Percentiles rank a stretch among this genome's conserved stretches.
phyloP scores from a whole-genome alignment of 768 basidiomycete species.

The Chalciporus chontae region DNA sequence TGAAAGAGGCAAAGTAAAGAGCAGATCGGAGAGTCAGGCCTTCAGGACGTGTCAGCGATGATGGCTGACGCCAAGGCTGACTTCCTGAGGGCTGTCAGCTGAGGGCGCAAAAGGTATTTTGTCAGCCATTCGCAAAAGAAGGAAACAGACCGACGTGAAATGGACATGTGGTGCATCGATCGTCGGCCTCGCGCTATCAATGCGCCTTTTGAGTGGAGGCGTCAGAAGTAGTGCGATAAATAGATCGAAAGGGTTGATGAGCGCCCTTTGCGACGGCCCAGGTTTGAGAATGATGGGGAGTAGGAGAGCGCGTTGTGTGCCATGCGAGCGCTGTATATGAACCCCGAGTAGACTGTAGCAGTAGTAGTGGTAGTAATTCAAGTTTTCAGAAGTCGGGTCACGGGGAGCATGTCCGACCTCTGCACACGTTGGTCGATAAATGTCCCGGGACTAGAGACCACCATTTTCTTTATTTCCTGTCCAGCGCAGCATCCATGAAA shows the following conservation, averaged over 20 bases:
- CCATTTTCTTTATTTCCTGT: constrained; percentile 5
- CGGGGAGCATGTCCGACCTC: not conserved
- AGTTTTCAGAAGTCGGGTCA: not conserved
- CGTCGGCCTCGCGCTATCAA: constrained; percentile 18
- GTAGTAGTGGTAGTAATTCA: not conserved
- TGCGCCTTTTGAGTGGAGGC: constrained; percentile 3
- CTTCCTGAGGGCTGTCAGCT: constrained; percentile 1
- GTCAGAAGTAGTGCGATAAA: constrained; percentile 8
- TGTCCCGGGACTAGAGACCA: constrained; percentile 2
- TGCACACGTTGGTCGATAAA: constrained; percentile 5
- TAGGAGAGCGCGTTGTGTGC: not conserved
- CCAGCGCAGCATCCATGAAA: constrained; percentile 8
- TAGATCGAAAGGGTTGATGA: constrained; percentile 2
- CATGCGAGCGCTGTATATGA: not conserved
- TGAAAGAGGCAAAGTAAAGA: not conserved
- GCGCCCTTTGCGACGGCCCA: not conserved
- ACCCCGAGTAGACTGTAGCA: not conserved
- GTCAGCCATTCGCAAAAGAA: constrained; percentile 3
- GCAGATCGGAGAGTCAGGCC: not conserved
- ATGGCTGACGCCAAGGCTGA: no score
- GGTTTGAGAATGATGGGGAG: not conserved
- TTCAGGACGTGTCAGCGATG: not conserved
- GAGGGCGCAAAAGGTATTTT: not conserved
- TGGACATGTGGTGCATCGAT: constrained; percentile 2
- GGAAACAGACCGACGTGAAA: not conserved